Percentiles rank a stretch among this genome's conserved stretches.
Conservation (phyloP, 768 basidiomycete genomes). For the Phaffia australis region DNA sequence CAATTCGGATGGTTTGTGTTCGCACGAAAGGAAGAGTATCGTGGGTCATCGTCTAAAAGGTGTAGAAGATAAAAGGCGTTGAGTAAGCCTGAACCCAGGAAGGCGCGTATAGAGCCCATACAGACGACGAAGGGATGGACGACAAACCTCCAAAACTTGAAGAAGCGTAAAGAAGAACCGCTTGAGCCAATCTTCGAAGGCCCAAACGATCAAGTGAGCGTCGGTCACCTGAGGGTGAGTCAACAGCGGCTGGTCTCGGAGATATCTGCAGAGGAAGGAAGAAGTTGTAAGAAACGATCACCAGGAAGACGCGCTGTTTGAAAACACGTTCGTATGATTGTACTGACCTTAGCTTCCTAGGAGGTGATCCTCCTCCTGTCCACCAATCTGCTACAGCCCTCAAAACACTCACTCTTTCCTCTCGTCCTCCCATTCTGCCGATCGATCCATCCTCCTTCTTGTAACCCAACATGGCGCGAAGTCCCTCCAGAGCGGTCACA, state of each 20-base stretch:
- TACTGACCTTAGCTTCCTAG: conserved; percentile 70
- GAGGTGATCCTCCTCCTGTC: conserved; percentile 83
- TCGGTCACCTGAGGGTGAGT: conserved; percentile 55
- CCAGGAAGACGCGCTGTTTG: background rate
- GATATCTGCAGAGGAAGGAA: conserved; percentile 51
- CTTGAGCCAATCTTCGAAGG: conserved; percentile 96
- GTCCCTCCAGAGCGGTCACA: conserved; percentile 60
- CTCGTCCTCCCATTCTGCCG: conserved; percentile 45
- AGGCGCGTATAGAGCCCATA: background rate
- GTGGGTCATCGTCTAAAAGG: conserved; percentile 55
- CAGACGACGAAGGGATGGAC: background rate
- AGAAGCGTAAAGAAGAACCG: conserved; percentile 89
- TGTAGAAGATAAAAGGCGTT: background rate
- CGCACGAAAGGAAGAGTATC: conserved; percentile 82
- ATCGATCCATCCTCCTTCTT: conserved; percentile 52
- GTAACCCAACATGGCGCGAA: conserved; percentile 61
- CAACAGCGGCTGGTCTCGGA: conserved; percentile 70
- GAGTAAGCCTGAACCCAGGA: background rate
- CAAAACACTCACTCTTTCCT: conserved; percentile 79
- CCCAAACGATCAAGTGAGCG: conserved; percentile 65
- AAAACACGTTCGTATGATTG: background rate
- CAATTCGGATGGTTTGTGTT: conserved; percentile 65
- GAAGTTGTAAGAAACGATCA: conserved; percentile 29
- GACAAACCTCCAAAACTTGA: conserved; percentile 70
- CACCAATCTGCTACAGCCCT: conserved; percentile 95